Conservation (phyloP, 2,329 filamentous ascomycete species). For the Gaeumannomyces tritici region DNA sequence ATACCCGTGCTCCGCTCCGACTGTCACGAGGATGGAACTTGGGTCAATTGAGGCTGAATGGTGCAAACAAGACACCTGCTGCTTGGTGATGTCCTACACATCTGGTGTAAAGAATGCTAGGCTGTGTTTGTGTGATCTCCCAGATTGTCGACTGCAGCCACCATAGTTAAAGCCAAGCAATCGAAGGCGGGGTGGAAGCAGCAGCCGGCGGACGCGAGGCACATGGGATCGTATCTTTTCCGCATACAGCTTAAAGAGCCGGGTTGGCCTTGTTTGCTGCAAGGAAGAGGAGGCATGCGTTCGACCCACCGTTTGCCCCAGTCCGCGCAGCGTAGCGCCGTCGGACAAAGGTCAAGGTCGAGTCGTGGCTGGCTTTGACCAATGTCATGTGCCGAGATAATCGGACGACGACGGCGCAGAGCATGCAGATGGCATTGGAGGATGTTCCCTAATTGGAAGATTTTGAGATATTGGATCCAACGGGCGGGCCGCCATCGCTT, state of each 20-base stretch:
- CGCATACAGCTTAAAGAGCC: background rate
- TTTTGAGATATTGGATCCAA: background rate
- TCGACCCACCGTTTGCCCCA: background rate
- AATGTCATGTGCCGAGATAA: background rate
- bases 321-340: too few species aligned
- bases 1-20: background rate
- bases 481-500: too few species aligned
- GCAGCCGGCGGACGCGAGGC: too few species aligned
- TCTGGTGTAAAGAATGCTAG: background rate
- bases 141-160: background rate
- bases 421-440: background rate
- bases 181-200: background rate
- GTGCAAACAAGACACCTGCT: background rate
- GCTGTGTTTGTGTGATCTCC: background rate
- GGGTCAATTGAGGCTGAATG: background rate
- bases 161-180: background rate
- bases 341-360: background rate
- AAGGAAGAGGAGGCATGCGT: too few species aligned
- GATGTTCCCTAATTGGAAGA: too few species aligned
- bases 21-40: background rate
- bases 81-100: too few species aligned
- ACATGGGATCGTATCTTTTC: background rate
- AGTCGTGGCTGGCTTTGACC: background rate
- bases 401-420: background rate
- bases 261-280: too few species aligned